Evolutionary conservation across 1,284 basidiomycete species (phyloP), one percentile per base, ranked within the genome.

Genomic region (Papiliotrema terrestris): DNA sequence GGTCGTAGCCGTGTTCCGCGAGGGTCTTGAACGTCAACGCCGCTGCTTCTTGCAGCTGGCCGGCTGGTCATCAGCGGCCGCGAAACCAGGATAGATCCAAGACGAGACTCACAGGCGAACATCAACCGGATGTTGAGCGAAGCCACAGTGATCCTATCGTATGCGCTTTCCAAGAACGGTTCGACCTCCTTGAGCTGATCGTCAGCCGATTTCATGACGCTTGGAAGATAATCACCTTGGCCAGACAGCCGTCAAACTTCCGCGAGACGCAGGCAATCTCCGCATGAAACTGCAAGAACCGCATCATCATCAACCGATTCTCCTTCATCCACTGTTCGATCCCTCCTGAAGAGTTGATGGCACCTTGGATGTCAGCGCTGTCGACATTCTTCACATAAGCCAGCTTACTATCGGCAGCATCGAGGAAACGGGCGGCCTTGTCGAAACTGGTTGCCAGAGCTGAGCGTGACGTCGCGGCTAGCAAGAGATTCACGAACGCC

Each of bases 231-330:
- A 61, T 54, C 37, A 66, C 66, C 53, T 65, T 59, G 29, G 26
- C 47, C 23, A 55, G 56, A 44, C 42, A 57, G 15, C 57, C 51
- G 2, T 62, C 61, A 49, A 58, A 57, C 9, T 59, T 48, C 25
- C 63, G 58, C n/a, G 67, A 54, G 4, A 63, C 60, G 20, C 57
- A 58, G n/a, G 54, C 58, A 1, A 68, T 39, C 38, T 67, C 64
- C 11, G 65, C 35, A 3, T 53, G 47, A 6, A 62, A 50, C 11
- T 54, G 55, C 9, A 63, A 57, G 46, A 51, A 65, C 20, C 52
- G 56, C 22, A 66, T 61, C 25, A 59, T 65, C 3, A 63, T 20
- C 0, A 14, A 9, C 1, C 63, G 54, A 26, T 63, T 51, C 1
- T 45, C 19, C 13, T 51, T 11, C 5, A 63, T 43, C 66, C 66